Percentiles rank a stretch among this genome's conserved stretches.
Evolutionary conservation across 176 grass and related monocot species (phyloP).

Genomic region (Tuctoria greenei): DNA sequence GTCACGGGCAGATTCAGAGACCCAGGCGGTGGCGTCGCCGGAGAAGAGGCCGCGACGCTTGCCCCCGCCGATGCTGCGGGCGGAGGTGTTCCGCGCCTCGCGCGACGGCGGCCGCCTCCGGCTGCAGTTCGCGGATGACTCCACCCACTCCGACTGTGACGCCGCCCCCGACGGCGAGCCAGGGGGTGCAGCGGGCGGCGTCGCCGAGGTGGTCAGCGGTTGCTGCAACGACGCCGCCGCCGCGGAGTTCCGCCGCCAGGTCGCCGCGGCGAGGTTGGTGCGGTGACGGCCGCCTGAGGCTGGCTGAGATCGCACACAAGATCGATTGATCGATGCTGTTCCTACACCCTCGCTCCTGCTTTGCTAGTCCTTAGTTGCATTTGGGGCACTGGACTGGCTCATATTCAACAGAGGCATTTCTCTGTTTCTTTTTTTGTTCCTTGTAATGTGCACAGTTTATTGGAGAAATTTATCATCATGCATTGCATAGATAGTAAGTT

Average conservation of each 20-base stretch:
- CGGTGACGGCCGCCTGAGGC: conserved; percentile 28
- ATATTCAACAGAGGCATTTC: not conserved
- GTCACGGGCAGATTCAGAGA: no score
- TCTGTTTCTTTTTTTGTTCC: not conserved
- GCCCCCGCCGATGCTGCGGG: conserved; percentile 51
- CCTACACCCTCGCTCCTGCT: not conserved
- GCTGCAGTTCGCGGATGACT: conserved; percentile 37
- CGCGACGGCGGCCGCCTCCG: conserved; percentile 59
- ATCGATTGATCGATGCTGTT: not conserved
- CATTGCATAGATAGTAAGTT: not conserved
- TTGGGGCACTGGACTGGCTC: not conserved
- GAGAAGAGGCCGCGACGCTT: conserved; percentile 26
- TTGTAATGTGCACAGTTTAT: not conserved
- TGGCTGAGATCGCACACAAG: no score
- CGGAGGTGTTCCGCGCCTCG: conserved; percentile 47
- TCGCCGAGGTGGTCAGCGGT: not conserved
- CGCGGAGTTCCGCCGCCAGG: conserved; percentile 26
- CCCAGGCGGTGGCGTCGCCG: not conserved
- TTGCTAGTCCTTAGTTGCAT: conserved; percentile 2
- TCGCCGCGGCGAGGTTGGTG: conserved; percentile 25
- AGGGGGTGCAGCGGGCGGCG: not conserved
- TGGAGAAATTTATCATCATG: not conserved
- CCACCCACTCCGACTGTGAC: no score
- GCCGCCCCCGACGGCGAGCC: not conserved
- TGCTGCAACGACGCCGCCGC: not conserved